Percentiles rank a stretch among this genome's conserved stretches.
These are phyloP conservation scores for Aspergillus cavernicola DNA, from an alignment of 495 filamentous ascomycete genomes.

Conservation along the genomic window DNA sequence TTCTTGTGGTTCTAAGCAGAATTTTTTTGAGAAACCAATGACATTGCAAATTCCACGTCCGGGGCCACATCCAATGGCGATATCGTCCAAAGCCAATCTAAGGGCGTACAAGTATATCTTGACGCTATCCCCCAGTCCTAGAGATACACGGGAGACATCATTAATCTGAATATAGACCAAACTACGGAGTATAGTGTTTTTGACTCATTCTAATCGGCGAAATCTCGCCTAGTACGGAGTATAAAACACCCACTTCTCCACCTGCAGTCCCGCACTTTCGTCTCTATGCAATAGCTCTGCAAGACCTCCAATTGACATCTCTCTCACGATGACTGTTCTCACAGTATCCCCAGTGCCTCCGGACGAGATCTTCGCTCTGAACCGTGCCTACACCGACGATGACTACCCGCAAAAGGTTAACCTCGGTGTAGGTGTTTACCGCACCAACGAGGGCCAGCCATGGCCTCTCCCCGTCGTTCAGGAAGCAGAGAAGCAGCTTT, in stretches of 20 bases:
- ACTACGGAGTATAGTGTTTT: too few species aligned
- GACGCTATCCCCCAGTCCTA: not conserved
- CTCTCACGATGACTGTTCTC: slow-evolving; percentile 32
- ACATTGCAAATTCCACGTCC: slow-evolving; percentile 4
- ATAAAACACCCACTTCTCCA: not conserved
- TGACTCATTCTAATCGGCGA: slow-evolving; percentile 3
- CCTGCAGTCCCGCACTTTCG: not conserved
- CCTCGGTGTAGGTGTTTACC: slow-evolving; percentile 48
- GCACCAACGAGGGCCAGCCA: slow-evolving; percentile 50
- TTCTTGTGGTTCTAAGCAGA: slow-evolving; percentile 7
- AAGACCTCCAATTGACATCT: not conserved
- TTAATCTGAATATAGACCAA: not conserved
- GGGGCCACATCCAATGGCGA: slow-evolving; percentile 14
- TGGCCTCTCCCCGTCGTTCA: slow-evolving; percentile 48
- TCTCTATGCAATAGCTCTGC: not conserved
- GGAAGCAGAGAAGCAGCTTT: slow-evolving; percentile 40
- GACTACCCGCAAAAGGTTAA: slow-evolving; percentile 45
- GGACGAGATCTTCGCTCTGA: slow-evolving; percentile 49
- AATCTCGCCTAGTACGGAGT: slow-evolving; percentile 1
- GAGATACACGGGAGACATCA: not conserved
- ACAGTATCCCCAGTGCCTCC: slow-evolving; percentile 38
- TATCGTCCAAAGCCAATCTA: slow-evolving; percentile 13
- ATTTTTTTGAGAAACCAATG: slow-evolving; percentile 12
- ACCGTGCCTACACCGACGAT: slow-evolving; percentile 40
- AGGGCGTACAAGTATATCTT: slow-evolving; percentile 1